These are phyloP conservation scores for Yamadazyma sp. DNA, from an alignment of 805 yeast species.

Conservation along the genomic window DNA sequence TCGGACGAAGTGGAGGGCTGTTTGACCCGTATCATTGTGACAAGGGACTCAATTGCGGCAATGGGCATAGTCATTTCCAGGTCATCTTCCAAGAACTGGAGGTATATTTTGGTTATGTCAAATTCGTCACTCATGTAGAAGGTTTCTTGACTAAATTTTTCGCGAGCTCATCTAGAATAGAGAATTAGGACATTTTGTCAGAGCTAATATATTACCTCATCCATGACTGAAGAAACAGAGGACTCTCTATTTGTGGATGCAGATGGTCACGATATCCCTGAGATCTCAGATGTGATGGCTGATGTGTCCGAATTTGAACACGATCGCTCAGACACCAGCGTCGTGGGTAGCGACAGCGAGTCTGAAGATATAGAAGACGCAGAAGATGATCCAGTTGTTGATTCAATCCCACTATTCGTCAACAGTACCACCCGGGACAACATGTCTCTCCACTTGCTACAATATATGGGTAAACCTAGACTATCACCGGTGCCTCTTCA, in stretches of 20 bases:
- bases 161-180: too few species aligned
- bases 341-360: constrained; percentile 7
- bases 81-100: constrained; percentile 80
- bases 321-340: background rate
- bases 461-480: constrained; percentile 55
- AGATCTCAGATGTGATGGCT: constrained; percentile 2
- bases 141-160: too few species aligned
- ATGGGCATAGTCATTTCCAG: constrained; percentile 99
- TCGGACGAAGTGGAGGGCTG: constrained; percentile 95
- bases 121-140: constrained; percentile 45
- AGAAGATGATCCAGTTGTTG: constrained; percentile 39
- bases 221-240: constrained; percentile 5
- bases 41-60: constrained; percentile 95
- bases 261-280: constrained; percentile 1
- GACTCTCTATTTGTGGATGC: constrained; percentile 9
- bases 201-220: background rate
- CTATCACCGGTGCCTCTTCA: constrained; percentile 30
- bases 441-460: constrained; percentile 38
- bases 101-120: constrained; percentile 80
- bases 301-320: too few species aligned
- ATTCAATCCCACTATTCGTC: constrained; percentile 37
- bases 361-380: constrained; percentile 1
- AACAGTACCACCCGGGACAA: constrained; percentile 23
- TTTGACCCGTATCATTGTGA: constrained; percentile 74
- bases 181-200: too few species aligned